Evolutionary conservation across 2,329 filamentous ascomycete species (phyloP), one percentile per base, ranked within the genome.

Genomic region (Epichloe elymi): DNA sequence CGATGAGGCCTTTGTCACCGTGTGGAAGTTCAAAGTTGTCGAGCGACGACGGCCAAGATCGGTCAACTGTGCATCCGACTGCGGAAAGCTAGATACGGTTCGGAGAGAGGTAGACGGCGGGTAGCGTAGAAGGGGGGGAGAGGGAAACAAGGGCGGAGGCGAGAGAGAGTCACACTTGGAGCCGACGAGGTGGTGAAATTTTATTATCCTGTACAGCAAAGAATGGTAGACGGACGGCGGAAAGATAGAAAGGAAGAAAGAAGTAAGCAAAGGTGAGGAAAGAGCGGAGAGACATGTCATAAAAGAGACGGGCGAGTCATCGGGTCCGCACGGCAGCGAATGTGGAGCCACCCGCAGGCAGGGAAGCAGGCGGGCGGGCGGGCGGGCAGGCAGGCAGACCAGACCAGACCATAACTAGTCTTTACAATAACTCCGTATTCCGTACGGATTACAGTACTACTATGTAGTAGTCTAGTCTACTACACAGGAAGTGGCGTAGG

Each of bases 51-150:
- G 39, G 26, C 23, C 26, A 36, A 43, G 38, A 35, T 30, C 30
- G 40, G 48, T 30, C 20, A 35, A 43, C 5, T 39, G 40, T 48
- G 37, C 49, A 19, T 38, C 45, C 50, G 50, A 51, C 45, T 51
- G 44, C 50, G 50, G 45, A 20, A 48, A 44, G 45, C 45, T 51
- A 40, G 23, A 37, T 20, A 37, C 12, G 26, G 40, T 30, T 50
- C 40, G 37, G 44, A 38, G 17, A 33, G 10, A 30, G 4, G 43
- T 23, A 36, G 35, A 38, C 20, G 19, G 45, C 11, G 26, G 26
- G 26, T 30, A 30, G 33, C 19, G 33, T 5, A 23, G 50, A 30
- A 3, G 20, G 20, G 20, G 45, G 14, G 4, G 26, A 6, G 12
- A 39, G 20, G 45, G 17, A n/a, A 14, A 37, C 7, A 23, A 48